phyloP scores from a whole-genome alignment of 2,329 filamentous ascomycete genomes.

The Cytospora piceicola region DNA sequence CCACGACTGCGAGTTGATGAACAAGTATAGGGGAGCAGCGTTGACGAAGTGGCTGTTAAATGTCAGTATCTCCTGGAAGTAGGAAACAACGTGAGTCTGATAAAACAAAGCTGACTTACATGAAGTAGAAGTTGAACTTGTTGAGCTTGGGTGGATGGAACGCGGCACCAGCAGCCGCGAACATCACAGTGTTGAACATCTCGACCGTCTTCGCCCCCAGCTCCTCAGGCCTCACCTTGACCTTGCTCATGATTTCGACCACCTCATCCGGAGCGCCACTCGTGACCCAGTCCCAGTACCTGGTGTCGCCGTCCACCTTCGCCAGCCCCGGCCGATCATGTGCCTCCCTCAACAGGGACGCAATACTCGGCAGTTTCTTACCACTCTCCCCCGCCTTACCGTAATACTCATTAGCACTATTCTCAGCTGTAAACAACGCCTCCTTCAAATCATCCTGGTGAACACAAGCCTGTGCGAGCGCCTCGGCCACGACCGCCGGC shows the following conservation, averaged over 20 bases:
- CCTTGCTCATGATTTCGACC: slow-evolving; percentile 62
- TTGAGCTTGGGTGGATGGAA: slow-evolving; percentile 66
- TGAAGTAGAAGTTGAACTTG: slow-evolving; percentile 81
- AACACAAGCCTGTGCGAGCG: slow-evolving; percentile 74
- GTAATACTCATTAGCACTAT: slow-evolving; percentile 42
- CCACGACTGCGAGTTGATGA: slow-evolving; percentile 65
- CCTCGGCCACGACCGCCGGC: slow-evolving; percentile 80
- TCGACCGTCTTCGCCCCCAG: slow-evolving; percentile 58
- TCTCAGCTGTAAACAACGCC: slow-evolving; percentile 60
- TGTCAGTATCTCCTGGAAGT: slow-evolving; percentile 1
- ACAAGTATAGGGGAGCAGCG: slow-evolving; percentile 71
- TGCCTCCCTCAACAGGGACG: slow-evolving; percentile 65
- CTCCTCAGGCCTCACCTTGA: slow-evolving; percentile 58
- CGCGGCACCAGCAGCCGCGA: slow-evolving; percentile 57
- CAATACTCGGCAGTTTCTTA: slow-evolving; percentile 48
- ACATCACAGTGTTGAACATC: slow-evolving; percentile 70
- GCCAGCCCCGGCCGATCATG: slow-evolving; percentile 59
- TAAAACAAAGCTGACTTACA: slow-evolving; percentile 45
- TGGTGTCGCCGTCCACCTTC: slow-evolving; percentile 58
- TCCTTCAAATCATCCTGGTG: slow-evolving; percentile 61
- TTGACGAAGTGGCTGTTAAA: slow-evolving; percentile 74
- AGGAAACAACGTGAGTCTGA: background rate
- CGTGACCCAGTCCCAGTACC: slow-evolving; percentile 71
- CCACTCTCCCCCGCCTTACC: slow-evolving; percentile 35
- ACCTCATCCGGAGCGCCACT: slow-evolving; percentile 66